A percentile compares a stretch with the other conserved stretches of the same genome.
Evolutionary conservation across 257 asterid species (phyloP).

Genomic region (Capsicum chinense): DNA sequence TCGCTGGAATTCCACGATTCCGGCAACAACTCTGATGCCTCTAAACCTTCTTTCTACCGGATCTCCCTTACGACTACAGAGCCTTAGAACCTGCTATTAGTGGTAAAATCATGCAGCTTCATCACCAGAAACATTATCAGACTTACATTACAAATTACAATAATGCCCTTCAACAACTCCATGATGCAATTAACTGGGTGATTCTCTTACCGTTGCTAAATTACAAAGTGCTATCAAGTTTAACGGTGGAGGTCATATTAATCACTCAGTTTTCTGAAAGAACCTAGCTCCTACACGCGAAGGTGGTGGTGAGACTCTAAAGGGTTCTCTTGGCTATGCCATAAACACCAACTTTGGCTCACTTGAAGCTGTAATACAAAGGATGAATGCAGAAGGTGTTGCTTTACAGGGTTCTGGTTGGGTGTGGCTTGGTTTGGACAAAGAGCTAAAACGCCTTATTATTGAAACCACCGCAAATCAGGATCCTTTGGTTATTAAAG

Average conservation of each 20-base stretch:
- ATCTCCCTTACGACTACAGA: conserved; percentile 82
- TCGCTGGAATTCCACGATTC: conserved; percentile 33
- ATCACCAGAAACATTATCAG: conserved; percentile 96
- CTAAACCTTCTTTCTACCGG: conserved; percentile 70
- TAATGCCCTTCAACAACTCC: conserved; percentile 84
- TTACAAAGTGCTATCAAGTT: conserved; percentile 89
- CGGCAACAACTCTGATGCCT: conserved; percentile 53
- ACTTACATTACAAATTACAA: conserved; percentile 84
- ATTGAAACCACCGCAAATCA: no score
- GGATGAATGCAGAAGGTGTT: conserved; percentile 82
- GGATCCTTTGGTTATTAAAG: conserved; percentile 29
- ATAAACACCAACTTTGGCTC: conserved; percentile 67
- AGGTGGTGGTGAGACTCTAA: conserved; percentile 84
- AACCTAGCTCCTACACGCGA: conserved; percentile 76
- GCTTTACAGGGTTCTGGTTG: conserved; percentile 15
- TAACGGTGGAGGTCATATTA: conserved; percentile 79
- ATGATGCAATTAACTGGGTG: conserved; percentile 61
- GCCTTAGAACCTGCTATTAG: conserved; percentile 84
- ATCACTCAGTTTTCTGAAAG: conserved; percentile 51
- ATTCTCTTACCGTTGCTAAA: conserved; percentile 66
- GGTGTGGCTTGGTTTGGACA: no score
- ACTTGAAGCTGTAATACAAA: conserved; percentile 59
- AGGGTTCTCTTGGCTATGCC: conserved; percentile 61
- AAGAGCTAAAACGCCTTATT: no score
- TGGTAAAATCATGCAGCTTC: conserved; percentile 88